phyloP scores from a whole-genome alignment of 2,329 filamentous ascomycete species.

The Cephalotrichum gorgonifer region DNA sequence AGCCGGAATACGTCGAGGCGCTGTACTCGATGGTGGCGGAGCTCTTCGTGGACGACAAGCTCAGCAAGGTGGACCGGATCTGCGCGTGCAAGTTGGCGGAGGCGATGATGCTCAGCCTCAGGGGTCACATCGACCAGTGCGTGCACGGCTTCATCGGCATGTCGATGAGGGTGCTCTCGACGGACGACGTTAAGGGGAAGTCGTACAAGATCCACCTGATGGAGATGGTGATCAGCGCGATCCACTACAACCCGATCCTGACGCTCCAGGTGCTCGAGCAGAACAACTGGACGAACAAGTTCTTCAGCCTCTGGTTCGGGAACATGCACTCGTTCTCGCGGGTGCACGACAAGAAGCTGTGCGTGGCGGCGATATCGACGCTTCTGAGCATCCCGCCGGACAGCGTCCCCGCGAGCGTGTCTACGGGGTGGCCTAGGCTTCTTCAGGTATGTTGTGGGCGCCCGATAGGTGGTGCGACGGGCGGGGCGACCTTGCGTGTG shows the following conservation, averaged over 20 bases:
- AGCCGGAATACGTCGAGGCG: slow-evolving; percentile 76
- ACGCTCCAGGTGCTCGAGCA: slow-evolving; percentile 79
- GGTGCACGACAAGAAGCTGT: slow-evolving; percentile 98
- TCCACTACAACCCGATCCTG: slow-evolving; percentile 91
- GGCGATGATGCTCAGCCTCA: slow-evolving; percentile 91
- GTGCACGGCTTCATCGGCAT: slow-evolving; percentile 82
- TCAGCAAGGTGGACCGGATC: slow-evolving; percentile 87
- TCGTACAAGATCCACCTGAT: slow-evolving; percentile 92
- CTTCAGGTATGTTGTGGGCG: slow-evolving; percentile 34
- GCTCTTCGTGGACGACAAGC: slow-evolving; percentile 87
- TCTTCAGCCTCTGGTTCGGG: slow-evolving; percentile 97
- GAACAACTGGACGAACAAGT: slow-evolving; percentile 95
- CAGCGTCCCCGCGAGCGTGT: slow-evolving; percentile 83
- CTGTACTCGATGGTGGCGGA: slow-evolving; percentile 90
- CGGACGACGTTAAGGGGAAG: slow-evolving; percentile 74
- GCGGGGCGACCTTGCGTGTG: background rate
- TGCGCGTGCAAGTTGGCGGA: slow-evolving; percentile 97
- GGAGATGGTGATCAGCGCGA: slow-evolving; percentile 97
- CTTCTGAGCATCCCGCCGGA: slow-evolving; percentile 70
- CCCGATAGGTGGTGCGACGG: background rate
- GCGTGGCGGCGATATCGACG: slow-evolving; percentile 83
- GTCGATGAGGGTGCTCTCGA: slow-evolving; percentile 72
- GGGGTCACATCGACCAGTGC: slow-evolving; percentile 78
- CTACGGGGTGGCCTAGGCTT: slow-evolving; percentile 88
- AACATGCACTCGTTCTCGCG: slow-evolving; percentile 88